phyloP scores from a whole-genome alignment of 2,329 filamentous ascomycete genomes.

The Triangularia verruculosa region DNA sequence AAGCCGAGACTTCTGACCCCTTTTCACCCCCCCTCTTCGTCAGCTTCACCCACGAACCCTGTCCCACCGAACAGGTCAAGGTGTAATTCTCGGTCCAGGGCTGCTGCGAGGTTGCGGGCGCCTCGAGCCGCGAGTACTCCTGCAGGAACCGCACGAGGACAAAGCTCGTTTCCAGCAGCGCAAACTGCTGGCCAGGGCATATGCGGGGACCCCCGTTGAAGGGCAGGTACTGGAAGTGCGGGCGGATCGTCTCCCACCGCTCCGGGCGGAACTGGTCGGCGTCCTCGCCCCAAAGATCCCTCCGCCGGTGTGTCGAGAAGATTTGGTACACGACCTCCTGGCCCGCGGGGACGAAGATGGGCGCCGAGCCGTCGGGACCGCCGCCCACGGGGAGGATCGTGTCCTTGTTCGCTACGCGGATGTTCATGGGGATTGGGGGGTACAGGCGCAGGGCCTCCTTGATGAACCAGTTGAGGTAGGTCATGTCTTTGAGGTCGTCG shows the following conservation, averaged over 20 bases:
- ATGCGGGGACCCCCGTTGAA: slow-evolving; percentile 5
- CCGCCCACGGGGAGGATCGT: slow-evolving; percentile 43
- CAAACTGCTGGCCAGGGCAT: slow-evolving; percentile 4
- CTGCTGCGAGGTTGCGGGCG: not conserved
- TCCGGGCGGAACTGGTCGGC: slow-evolving; percentile 46
- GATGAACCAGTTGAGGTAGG: not conserved
- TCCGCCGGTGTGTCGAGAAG: slow-evolving; percentile 39
- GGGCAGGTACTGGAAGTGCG: slow-evolving; percentile 1
- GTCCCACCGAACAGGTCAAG: not conserved
- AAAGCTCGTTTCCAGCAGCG: not conserved
- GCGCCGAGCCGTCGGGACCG: slow-evolving; percentile 39
- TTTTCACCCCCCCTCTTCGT: not conserved
- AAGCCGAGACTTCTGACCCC: not conserved
- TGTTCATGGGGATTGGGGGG: slow-evolving; percentile 43
- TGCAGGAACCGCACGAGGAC: not conserved
- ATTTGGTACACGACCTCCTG: slow-evolving; percentile 36
- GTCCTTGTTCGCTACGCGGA: slow-evolving; percentile 41
- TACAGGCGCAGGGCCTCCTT: slow-evolving; percentile 42
- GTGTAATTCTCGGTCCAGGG: not conserved
- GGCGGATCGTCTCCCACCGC: slow-evolving; percentile 38
- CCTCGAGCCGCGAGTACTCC: not conserved
- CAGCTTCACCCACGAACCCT: not conserved
- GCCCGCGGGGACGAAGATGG: slow-evolving; percentile 40
- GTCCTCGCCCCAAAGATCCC: slow-evolving; percentile 43
- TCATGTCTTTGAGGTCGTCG: not conserved